Percentiles rank a stretch among this genome's conserved stretches.
phyloP scores from a whole-genome alignment of 129 eudicot genomes.

The Ambrosia trifida region DNA sequence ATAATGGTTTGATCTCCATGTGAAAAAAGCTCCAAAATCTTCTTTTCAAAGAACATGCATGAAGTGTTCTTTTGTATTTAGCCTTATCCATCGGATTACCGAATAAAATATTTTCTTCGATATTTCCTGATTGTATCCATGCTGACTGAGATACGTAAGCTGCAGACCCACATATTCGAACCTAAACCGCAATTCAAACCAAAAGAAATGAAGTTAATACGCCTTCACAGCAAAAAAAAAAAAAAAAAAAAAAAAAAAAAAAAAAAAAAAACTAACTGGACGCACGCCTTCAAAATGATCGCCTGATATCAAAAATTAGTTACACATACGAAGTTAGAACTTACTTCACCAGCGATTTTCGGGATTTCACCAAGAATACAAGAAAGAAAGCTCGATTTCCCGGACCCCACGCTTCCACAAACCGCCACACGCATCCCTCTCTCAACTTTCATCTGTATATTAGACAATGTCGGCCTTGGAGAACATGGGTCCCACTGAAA shows the following conservation, averaged over 20 bases:
- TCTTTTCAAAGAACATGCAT: slow-evolving; percentile 80
- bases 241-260: neutral
- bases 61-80: slow-evolving; percentile 66
- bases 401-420: slow-evolving; percentile 91
- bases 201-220: neutral
- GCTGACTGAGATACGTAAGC: slow-evolving; percentile 98
- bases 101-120: slow-evolving; percentile 82
- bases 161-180: slow-evolving; percentile 75
- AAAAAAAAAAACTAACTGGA: neutral
- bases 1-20: slow-evolving; percentile 93
- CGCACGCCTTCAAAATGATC: neutral
- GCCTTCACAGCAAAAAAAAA: neutral
- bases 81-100: slow-evolving; percentile 92
- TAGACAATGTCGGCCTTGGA: slow-evolving; percentile 55
- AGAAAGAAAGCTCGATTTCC: slow-evolving; percentile 90
- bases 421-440: slow-evolving; percentile 88
- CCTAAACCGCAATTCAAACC: slow-evolving; percentile 43
- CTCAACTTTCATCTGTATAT: slow-evolving; percentile 58
- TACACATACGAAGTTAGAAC: slow-evolving; percentile 29
- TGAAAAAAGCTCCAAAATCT: slow-evolving; percentile 73
- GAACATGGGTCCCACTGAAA: slow-evolving; percentile 80
- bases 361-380: slow-evolving; percentile 98
- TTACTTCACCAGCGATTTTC: slow-evolving; percentile 77
- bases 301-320: neutral
- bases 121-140: slow-evolving; percentile 95